Evolutionary conservation across 441 rosid species (phyloP).

Genomic region (Mallotus repandus): DNA sequence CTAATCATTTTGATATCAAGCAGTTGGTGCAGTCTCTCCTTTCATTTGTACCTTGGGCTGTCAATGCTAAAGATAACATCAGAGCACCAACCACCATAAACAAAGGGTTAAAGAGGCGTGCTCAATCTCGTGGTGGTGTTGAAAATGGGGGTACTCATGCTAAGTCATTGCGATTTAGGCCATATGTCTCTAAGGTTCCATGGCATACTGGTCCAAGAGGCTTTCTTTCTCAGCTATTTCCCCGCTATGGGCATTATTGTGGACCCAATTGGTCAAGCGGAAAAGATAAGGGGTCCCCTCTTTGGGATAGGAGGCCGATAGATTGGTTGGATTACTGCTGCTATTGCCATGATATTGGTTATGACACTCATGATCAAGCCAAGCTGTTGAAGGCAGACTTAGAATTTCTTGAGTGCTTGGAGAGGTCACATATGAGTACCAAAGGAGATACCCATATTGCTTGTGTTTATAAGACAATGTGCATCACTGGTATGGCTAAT

Average conservation of each 20-base stretch:
- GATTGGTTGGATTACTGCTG: slow-evolving; percentile 98
- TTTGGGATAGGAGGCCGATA: slow-evolving; percentile 94
- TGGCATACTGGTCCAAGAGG: slow-evolving; percentile 96
- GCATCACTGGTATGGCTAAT: slow-evolving; percentile 58
- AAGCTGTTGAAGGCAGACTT: slow-evolving; percentile 79
- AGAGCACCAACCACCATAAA: slow-evolving; percentile 33
- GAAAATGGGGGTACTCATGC: slow-evolving; percentile 23
- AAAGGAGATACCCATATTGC: slow-evolving; percentile 67
- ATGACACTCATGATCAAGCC: slow-evolving; percentile 84
- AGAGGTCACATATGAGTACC: slow-evolving; percentile 52
- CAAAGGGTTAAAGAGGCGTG: slow-evolving; percentile 56
- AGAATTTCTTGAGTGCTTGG: slow-evolving; percentile 88
- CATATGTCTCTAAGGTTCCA: slow-evolving; percentile 89
- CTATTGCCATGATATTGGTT: slow-evolving; percentile 96
- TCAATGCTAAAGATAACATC: slow-evolving; percentile 27
- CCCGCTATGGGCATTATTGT: slow-evolving; percentile 95
- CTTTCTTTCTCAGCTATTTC: slow-evolving; percentile 83
- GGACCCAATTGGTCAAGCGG: slow-evolving; percentile 99
- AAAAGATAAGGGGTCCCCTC: slow-evolving; percentile 70
- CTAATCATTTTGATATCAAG: slow-evolving; percentile 41
- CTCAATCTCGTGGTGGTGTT: slow-evolving; percentile 28
- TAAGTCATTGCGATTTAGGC: slow-evolving; percentile 66
- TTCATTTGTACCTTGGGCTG: slow-evolving; percentile 55
- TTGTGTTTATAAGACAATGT: slow-evolving; percentile 75
- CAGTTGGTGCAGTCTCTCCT: slow-evolving; percentile 59